Evolutionary conservation across 2,329 filamentous ascomycete genomes (phyloP), one percentile per base, ranked within the genome.

Genomic region (Diaporthe humulicola): DNA sequence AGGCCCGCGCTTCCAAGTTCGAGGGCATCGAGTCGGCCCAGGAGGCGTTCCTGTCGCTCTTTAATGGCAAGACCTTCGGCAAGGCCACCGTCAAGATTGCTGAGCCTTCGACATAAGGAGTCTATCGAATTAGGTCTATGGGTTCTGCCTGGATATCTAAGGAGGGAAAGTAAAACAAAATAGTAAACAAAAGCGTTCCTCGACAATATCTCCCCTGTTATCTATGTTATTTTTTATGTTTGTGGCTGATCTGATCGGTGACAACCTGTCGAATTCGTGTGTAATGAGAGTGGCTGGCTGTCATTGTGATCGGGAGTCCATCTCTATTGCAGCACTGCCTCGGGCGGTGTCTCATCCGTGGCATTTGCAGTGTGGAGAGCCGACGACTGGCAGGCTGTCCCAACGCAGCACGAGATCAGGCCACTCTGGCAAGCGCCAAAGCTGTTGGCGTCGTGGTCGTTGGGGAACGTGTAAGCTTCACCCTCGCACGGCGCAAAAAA

Each of bases 61-160:
- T 94, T 76, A 83, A 88, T 76, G 93, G 93, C 33, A 89, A 92
- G 84, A 94, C 94, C 83, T 92, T 93, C 81, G 93, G 93, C 71
- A 95, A 94, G 87, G 91, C 92, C 22, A 87, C 94, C n/a, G 80
- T 94, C 81, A 91, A 54, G 40, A 28, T 75, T 15, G 71, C 74
- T 15, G 74, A 75, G 17, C 57, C 73, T 50, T 74, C 64, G 48
- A 69, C 64, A 28, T 69, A 54, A 69, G 22, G 45, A 22, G 64
- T 14, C n/a, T 69, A 40, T 69, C 30, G 48, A 33, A 64, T 48
- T 30, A 33, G 33, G 17, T 30, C 25, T 54, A 28, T 17, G 10
- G 36, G 1, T 5, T n/a, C 4, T 56, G 56, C 22, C 4, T 64
- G 25, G 19, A 14, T 33, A 28, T 22, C 14, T 52, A 58, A 33